Conservation (phyloP, 257 asterid genomes). For the Eustoma russellianum region DNA sequence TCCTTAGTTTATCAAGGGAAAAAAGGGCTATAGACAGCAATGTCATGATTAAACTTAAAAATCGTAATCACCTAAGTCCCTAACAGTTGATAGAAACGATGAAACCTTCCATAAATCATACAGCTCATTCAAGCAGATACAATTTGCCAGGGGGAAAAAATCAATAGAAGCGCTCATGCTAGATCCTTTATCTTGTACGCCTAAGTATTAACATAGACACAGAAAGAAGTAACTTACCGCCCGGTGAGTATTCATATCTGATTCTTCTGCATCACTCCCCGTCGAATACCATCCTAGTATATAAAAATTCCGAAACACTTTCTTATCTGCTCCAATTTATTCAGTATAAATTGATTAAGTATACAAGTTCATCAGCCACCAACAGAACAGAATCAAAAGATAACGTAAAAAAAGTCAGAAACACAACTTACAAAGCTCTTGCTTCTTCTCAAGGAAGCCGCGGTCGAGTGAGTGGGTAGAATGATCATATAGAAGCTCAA, state of each 20-base stretch:
- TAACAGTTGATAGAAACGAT: no score
- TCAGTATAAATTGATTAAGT: background rate
- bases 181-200: background rate
- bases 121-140: no score
- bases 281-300: conserved; percentile 95
- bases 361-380: background rate
- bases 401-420: background rate
- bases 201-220: background rate
- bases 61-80: no score
- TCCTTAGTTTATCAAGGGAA: no score
- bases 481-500: conserved; percentile 78
- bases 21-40: no score
- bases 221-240: conserved; percentile 57
- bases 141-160: background rate
- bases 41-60: no score
- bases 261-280: conserved; percentile 85
- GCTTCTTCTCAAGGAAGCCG: conserved; percentile 79
- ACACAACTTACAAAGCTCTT: conserved; percentile 70
- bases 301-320: conserved; percentile 86
- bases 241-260: conserved; percentile 87
- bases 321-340: conserved; percentile 57
- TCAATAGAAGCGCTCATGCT: background rate
- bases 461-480: conserved; percentile 69
- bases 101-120: no score
- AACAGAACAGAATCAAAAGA: background rate